These are phyloP conservation scores for Lentinula novae-zelandiae DNA, from an alignment of 1,284 basidiomycete species.

Conservation along the genomic window DNA sequence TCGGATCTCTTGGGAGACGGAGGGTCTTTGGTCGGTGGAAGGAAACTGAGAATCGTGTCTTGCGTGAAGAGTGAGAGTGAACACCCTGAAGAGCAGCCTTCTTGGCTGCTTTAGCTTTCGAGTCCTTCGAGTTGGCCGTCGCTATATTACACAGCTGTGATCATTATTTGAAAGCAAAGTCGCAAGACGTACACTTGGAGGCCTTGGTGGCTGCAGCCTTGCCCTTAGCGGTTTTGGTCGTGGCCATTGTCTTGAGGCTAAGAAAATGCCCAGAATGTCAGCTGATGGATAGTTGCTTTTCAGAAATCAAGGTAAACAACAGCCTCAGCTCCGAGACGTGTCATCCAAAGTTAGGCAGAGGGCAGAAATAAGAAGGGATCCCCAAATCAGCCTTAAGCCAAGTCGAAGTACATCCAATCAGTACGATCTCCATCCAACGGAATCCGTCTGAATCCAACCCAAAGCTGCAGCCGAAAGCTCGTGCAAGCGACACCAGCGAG, in stretches of 20 bases:
- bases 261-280: not conserved
- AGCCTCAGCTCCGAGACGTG: not conserved
- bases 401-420: not conserved
- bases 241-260: constrained; percentile 42
- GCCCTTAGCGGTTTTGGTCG: constrained; percentile 60
- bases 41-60: constrained; percentile 82
- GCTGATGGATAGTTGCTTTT: not conserved
- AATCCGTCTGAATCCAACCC: not conserved
- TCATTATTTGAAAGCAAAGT: not conserved
- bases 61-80: constrained; percentile 75
- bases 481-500: not conserved
- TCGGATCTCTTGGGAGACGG: constrained; percentile 79
- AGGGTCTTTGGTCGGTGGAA: constrained; percentile 99
- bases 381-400: not conserved
- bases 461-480: not conserved
- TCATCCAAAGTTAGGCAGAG: no score
- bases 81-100: constrained; percentile 93
- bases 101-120: constrained; percentile 92
- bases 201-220: constrained; percentile 50
- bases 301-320: not conserved
- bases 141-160: not conserved
- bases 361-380: not conserved
- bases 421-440: not conserved
- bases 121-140: constrained; percentile 33
- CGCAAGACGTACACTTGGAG: constrained; percentile 40